phyloP scores from a whole-genome alignment of 2,329 filamentous ascomycete species.

The Aspergillus nomiae region DNA sequence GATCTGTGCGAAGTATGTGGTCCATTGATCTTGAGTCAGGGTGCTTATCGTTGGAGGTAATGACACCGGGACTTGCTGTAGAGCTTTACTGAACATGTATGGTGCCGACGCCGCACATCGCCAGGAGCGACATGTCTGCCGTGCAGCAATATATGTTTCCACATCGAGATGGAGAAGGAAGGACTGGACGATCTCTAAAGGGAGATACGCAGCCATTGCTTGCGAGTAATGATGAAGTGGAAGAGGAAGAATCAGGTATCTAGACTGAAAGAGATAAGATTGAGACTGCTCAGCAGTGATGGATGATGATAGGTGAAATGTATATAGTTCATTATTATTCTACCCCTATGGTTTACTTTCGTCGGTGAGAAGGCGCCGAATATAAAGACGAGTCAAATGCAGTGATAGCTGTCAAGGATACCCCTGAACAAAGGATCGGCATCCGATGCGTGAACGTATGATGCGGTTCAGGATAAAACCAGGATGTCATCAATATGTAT shows the following conservation, averaged over 20 bases:
- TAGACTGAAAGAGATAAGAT: neutral
- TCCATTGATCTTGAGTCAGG: constrained; percentile 20
- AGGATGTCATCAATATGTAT: neutral
- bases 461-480: neutral
- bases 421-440: neutral
- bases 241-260: neutral
- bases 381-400: neutral
- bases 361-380: neutral
- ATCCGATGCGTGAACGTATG: constrained; percentile 1
- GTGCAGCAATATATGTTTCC: constrained; percentile 21
- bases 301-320: neutral
- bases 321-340: constrained; percentile 1
- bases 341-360: neutral
- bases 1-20: constrained; percentile 18
- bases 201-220: constrained; percentile 15
- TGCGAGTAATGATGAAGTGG: neutral
- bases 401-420: neutral
- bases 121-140: constrained; percentile 20
- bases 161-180: constrained; percentile 20
- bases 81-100: constrained; percentile 15
- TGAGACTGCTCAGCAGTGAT: neutral
- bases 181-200: constrained; percentile 23
- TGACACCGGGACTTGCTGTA: constrained; percentile 16
- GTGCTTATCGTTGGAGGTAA: constrained; percentile 11
- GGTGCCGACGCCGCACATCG: constrained; percentile 18